Evolutionary conservation across 345 rosid genomes (phyloP), one percentile per base, ranked within the genome.

Genomic region (Citrus unshiu): DNA sequence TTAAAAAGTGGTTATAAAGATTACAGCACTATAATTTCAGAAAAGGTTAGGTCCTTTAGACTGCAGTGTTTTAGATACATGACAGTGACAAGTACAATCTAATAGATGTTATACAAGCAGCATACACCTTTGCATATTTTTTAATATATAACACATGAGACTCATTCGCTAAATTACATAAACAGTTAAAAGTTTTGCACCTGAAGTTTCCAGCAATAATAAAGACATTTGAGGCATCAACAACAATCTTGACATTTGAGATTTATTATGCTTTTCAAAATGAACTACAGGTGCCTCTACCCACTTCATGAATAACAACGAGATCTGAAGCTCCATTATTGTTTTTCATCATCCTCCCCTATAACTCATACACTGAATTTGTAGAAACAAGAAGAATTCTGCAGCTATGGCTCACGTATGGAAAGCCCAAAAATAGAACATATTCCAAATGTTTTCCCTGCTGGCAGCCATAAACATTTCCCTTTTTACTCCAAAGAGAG

Each of bases 401-500:
- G 16, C 73, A 51, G 54, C 61, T 9, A 19, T 64, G 18, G 70
- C 19, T 35, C 40, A 51, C 5, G 2, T 56, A 2, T 27, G 66
- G 5, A 43, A 77, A 68, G 27, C 7, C 54, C 27, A 43, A 9
- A 22, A 22, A 62, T 13, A 13, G 43, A 49, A 59, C 3, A 24
- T 18, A 46, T 65, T n/a, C 62, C 49, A n/a, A 13, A 29, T n/a
- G 35, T 22, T 46, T 32, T 46, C 56, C 60, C 37, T 18, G 25
- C 37, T 29, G 39, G 78, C 2, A 29, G 24, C 51, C 21, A 27
- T 27, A 61, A 46, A 24, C 63, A 40, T 69, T 46, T 35, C 64
- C 74, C 58, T 65, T 60, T 21, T 78, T 81, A 92, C 39, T 92
- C 89, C 79, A 88, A 79, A 79, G 94, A 91, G 9, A 93, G 78